These are phyloP conservation scores for Rhodotorula sp. DNA, from an alignment of 1,284 basidiomycete genomes.

Conservation along the genomic window DNA sequence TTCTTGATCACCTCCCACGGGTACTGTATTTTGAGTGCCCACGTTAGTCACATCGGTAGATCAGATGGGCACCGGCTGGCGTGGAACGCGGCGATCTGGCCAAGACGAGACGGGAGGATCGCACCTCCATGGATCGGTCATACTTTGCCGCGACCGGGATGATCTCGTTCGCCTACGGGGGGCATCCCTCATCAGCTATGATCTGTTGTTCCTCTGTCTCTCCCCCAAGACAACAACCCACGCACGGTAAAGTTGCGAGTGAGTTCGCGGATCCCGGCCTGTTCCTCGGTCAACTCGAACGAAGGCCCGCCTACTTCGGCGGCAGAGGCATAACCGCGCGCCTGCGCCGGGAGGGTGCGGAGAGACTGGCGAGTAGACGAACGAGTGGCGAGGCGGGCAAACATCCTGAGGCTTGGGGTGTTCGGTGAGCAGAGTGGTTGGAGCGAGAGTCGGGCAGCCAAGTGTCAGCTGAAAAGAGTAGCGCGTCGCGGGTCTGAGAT, in stretches of 20 bases:
- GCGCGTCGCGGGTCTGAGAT: no score
- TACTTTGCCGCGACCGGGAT: slow-evolving; percentile 55
- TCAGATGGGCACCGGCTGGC: background rate
- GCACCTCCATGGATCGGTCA: slow-evolving; percentile 52
- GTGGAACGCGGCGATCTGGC: background rate
- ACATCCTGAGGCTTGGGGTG: background rate
- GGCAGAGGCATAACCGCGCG: slow-evolving; percentile 11
- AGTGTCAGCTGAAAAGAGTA: no score
- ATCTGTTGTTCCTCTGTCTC: background rate
- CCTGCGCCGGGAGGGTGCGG: background rate
- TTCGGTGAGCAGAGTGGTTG: no score
- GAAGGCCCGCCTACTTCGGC: slow-evolving; percentile 17
- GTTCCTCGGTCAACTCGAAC: slow-evolving; percentile 36
- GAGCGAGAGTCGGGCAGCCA: no score
- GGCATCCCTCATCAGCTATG: no score
- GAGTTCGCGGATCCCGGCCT: slow-evolving; percentile 48
- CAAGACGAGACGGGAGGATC: background rate
- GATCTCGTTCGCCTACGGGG: slow-evolving; percentile 51
- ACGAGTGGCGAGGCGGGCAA: background rate
- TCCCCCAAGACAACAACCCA: background rate
- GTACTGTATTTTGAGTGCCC: slow-evolving; percentile 46
- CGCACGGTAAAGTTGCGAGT: slow-evolving; percentile 52
- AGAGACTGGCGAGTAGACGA: background rate
- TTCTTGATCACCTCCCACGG: slow-evolving; percentile 58
- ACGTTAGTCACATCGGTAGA: background rate